phyloP scores from a whole-genome alignment of 2,329 filamentous ascomycete species.

The Cadophora luteo-olivacea region DNA sequence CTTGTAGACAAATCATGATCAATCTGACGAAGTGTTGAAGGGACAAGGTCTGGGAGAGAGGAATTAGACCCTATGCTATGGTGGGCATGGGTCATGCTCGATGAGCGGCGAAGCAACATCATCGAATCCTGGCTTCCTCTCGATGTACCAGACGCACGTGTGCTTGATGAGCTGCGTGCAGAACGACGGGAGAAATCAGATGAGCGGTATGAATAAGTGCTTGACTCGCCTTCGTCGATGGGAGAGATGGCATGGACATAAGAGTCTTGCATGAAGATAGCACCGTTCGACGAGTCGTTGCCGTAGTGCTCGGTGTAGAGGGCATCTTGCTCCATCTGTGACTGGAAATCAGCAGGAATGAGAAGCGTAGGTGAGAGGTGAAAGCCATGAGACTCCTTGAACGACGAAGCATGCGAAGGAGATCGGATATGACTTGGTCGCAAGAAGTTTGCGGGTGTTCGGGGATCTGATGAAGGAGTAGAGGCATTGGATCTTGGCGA shows the following conservation, averaged over 20 bases:
- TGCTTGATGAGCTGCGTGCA: constrained; percentile 40
- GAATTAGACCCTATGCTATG: constrained; percentile 40
- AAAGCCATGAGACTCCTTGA: constrained; percentile 65
- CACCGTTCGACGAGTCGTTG: constrained; percentile 32
- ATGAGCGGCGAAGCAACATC: constrained; percentile 33
- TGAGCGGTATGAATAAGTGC: constrained; percentile 43
- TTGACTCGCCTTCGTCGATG: constrained; percentile 42
- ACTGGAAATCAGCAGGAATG: constrained; percentile 64
- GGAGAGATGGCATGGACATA: constrained; percentile 39
- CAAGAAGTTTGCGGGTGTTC: constrained; percentile 38
- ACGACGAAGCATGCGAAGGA: constrained; percentile 56
- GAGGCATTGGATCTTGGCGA: constrained; percentile 42
- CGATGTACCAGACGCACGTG: constrained; percentile 37
- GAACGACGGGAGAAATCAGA: constrained; percentile 43
- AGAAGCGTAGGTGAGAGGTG: constrained; percentile 66
- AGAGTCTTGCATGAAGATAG: constrained; percentile 37
- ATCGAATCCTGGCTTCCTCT: constrained; percentile 42
- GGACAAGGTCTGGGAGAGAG: constrained; percentile 45
- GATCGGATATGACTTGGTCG: constrained; percentile 37
- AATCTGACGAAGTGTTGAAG: constrained; percentile 34
- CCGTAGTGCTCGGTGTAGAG: constrained; percentile 40
- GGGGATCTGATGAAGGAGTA: constrained; percentile 36
- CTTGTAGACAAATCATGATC: constrained; percentile 30
- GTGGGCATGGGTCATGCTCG: constrained; percentile 34
- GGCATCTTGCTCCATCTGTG: constrained; percentile 53